phyloP scores from a whole-genome alignment of 768 basidiomycete species.

The Gloeopeniophorella convolvens region DNA sequence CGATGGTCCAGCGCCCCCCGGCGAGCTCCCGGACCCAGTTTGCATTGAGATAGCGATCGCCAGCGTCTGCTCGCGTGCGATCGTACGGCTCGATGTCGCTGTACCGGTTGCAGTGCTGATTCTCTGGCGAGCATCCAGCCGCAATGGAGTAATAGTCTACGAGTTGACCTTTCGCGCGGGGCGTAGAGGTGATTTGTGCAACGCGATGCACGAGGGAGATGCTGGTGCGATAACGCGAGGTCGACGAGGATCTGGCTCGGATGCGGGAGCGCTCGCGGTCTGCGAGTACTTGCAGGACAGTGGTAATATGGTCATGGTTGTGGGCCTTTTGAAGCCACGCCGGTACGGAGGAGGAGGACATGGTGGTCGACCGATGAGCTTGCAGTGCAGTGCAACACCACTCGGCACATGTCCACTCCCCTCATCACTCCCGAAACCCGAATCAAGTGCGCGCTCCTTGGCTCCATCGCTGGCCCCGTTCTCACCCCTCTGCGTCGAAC shows the following conservation, averaged over 20 bases:
- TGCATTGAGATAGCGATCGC: conserved; percentile 68
- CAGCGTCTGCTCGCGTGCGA: conserved; percentile 63
- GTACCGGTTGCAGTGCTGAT: conserved; percentile 60
- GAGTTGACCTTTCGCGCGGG: conserved; percentile 22
- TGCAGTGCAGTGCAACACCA: no score
- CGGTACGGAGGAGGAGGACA: conserved; percentile 12
- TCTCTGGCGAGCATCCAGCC: conserved; percentile 39
- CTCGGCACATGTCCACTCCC: conserved; percentile 16
- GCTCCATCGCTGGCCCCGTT: neutral
- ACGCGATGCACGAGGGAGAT: conserved; percentile 17
- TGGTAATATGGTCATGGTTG: conserved; percentile 23
- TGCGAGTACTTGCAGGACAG: conserved; percentile 32
- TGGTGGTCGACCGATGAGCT: conserved; percentile 4
- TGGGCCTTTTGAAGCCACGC: conserved; percentile 27
- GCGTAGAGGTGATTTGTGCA: conserved; percentile 19
- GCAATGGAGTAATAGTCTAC: conserved; percentile 50
- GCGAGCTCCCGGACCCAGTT: conserved; percentile 75
- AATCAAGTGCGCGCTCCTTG: conserved; percentile 11
- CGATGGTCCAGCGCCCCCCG: conserved; percentile 79
- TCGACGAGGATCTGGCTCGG: conserved; percentile 27
- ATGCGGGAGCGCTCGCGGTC: conserved; percentile 34
- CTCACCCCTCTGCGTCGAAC: no score
- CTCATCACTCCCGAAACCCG: conserved; percentile 20
- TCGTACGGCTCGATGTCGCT: conserved; percentile 73
- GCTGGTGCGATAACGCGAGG: conserved; percentile 21